These are phyloP conservation scores for Pseudophaeomoniella oleicola DNA, from an alignment of 2,329 filamentous ascomycete species.

Conservation along the genomic window DNA sequence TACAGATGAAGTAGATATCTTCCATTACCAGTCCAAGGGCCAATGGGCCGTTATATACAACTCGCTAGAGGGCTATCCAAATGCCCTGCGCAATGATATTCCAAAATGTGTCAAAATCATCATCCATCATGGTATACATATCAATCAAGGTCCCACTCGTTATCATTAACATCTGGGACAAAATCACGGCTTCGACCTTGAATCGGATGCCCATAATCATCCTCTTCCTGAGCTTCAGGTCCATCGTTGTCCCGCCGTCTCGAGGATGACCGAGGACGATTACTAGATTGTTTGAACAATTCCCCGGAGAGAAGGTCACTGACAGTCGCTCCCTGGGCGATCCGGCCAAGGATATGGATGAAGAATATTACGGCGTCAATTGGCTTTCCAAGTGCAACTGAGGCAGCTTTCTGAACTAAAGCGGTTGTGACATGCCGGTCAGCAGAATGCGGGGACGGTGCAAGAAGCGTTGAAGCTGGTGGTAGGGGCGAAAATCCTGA, in stretches of 20 bases:
- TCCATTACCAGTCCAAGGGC: too few relatives aligned
- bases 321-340: constrained; percentile 36
- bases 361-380: constrained; percentile 64
- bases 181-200: constrained; percentile 4
- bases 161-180: neutral
- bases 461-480: constrained; percentile 48
- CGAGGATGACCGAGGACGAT: constrained; percentile 9
- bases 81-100: too few relatives aligned
- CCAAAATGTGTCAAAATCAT: too few relatives aligned
- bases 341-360: constrained; percentile 64
- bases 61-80: too few relatives aligned
- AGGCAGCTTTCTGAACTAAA: constrained; percentile 62
- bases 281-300: constrained; percentile 7
- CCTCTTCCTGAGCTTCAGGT: constrained; percentile 15
- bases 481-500: constrained; percentile 39
- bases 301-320: constrained; percentile 13
- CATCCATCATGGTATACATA: neutral
- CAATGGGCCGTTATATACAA: too few relatives aligned
- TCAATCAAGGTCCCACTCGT: neutral
- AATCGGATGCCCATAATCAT: constrained; percentile 24
- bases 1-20: too few relatives aligned
- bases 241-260: constrained; percentile 7
- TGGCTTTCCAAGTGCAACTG: constrained; percentile 67
- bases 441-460: constrained; percentile 26
- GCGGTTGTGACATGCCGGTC: constrained; percentile 43